Evolutionary conservation across 2,329 filamentous ascomycete species (phyloP).

Genomic region (Botryotinia convoluta): DNA sequence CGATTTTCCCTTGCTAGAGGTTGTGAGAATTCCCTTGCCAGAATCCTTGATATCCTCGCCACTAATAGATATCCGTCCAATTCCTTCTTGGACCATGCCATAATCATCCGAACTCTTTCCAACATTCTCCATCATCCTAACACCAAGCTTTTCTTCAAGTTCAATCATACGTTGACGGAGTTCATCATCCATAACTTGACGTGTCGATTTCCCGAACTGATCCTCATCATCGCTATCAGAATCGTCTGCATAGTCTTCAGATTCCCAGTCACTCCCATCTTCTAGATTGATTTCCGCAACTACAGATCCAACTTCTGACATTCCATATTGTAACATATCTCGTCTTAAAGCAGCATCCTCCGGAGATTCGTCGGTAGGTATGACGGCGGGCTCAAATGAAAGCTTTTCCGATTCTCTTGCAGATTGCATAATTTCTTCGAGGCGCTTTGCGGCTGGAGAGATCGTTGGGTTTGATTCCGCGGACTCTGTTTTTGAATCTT

Average conservation of each 20-base stretch:
- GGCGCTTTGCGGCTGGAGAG: conserved; percentile 38
- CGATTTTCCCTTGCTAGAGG: conserved; percentile 2
- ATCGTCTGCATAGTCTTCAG: conserved; percentile 51
- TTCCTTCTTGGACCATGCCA: conserved; percentile 47
- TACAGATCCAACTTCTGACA: conserved; percentile 85
- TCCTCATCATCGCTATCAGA: conserved; percentile 58
- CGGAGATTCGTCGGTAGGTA: conserved; percentile 70
- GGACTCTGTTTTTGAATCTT: conserved; percentile 52
- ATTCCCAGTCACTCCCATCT: conserved; percentile 59
- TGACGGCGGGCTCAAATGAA: conserved; percentile 47
- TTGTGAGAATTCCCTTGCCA: conserved; percentile 5
- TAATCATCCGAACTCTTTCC: conserved; percentile 45
- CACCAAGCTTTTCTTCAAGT: conserved; percentile 72
- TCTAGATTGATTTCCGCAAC: conserved; percentile 90
- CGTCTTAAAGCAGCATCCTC: conserved; percentile 79
- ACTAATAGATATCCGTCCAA: conserved; percentile 56
- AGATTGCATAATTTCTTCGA: conserved; percentile 56
- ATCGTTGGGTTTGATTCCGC: conserved; percentile 28
- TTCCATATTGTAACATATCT: conserved; percentile 87
- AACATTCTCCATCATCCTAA: conserved; percentile 53
- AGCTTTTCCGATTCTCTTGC: conserved; percentile 53
- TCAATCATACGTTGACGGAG: conserved; percentile 74
- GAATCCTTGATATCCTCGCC: conserved; percentile 17
- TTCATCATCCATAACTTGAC: conserved; percentile 69
- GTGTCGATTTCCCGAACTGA: conserved; percentile 72